Percentiles rank a stretch among this genome's conserved stretches.
Conservation (phyloP, 2,329 filamentous ascomycete genomes). For the Aspergillus proliferans region DNA sequence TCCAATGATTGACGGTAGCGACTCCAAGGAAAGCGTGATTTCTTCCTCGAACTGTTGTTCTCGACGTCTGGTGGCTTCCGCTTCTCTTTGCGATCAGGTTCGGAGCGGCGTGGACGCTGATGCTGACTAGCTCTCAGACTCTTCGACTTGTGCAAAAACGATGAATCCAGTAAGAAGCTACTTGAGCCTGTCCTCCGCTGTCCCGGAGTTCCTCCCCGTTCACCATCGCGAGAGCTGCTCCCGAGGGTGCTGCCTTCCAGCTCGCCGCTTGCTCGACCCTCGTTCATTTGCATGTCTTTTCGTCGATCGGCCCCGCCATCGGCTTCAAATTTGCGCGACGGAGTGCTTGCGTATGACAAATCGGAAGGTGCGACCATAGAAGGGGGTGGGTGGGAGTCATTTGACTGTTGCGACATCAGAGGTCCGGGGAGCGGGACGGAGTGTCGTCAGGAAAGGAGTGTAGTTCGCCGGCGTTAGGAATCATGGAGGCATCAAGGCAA, state of each 20-base stretch:
- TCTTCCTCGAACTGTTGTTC: slow-evolving; percentile 22
- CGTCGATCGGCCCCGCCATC: slow-evolving; percentile 15
- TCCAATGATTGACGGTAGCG: slow-evolving; percentile 27
- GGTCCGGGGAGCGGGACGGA: slow-evolving; percentile 9
- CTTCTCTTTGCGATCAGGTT: slow-evolving; percentile 33
- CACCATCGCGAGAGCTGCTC: slow-evolving; percentile 30
- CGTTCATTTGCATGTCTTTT: slow-evolving; percentile 18
- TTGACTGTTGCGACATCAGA: slow-evolving; percentile 18
- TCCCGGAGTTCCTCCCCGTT: slow-evolving; percentile 15
- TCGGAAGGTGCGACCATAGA: slow-evolving; percentile 8
- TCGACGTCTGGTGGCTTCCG: slow-evolving; percentile 33
- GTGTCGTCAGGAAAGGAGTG: slow-evolving; percentile 17
- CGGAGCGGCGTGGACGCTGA: slow-evolving; percentile 18
- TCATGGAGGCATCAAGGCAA: slow-evolving; percentile 14
- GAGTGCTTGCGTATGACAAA: not conserved
- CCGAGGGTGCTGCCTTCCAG: slow-evolving; percentile 33
- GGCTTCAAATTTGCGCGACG: slow-evolving; percentile 4
- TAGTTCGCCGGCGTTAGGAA: slow-evolving; percentile 9
- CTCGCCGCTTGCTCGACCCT: slow-evolving; percentile 25
- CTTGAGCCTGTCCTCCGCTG: slow-evolving; percentile 30
- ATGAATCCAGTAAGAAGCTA: slow-evolving; percentile 44
- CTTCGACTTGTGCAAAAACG: slow-evolving; percentile 22
- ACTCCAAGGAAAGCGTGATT: slow-evolving; percentile 28
- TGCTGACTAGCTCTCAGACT: slow-evolving; percentile 18
- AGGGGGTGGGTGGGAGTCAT: slow-evolving; percentile 10